Evolutionary conservation across 371 early-diverging fungal genomes (phyloP), one percentile per base, ranked within the genome.

Genomic region (Zychaea mexicana): DNA sequence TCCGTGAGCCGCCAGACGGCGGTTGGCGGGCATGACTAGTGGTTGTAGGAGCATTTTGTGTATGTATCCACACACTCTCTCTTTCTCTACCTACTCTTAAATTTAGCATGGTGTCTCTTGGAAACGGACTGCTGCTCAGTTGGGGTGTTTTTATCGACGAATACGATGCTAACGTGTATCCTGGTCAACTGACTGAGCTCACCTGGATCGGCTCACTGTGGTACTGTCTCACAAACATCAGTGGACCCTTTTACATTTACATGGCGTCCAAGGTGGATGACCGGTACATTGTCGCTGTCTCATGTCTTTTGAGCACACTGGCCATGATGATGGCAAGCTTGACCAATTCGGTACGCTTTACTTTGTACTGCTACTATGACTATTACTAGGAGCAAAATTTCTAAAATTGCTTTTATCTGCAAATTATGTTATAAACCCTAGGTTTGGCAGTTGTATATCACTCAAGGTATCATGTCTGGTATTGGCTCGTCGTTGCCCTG

Each of bases 201-300:
- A 74, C 74, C 31, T 79, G 79, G 79, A 72, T 79, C 21, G 79
- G 79, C 12, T 76, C 76, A n/a, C 70, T 79, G 9, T 76, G 74
- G 56, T 64, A 70, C 17, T 60, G 67, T 1, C 36, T 79, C 7
- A 71, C 60, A 27, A 73, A 71, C 49, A 72, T 73, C 12, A 63
- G 72, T n/a, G 79, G 79, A 5, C 79, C 79, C 10, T 58, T 79
- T 26, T 76, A 79, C 57, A 70, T 72, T 30, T 74, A 62, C 30
- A 72, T 89, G 49, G 82, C 82, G 24, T 75, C 80, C 8, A 54
- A 52, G 9, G 28, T 61, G 6, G 67, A 60, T 49, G 56, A 60
- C 31, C 66, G 66, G 17, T 46, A 42, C n/a, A 52, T 39, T 39
- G 30, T 66, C 30, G 49, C n/a, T 31, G 49, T 39, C n/a, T 52